A percentile compares a stretch with the other conserved stretches of the same genome.
These are phyloP conservation scores for Aspergillus aculeatus DNA, from an alignment of 2,329 filamentous ascomycete species.

Conservation along the genomic window DNA sequence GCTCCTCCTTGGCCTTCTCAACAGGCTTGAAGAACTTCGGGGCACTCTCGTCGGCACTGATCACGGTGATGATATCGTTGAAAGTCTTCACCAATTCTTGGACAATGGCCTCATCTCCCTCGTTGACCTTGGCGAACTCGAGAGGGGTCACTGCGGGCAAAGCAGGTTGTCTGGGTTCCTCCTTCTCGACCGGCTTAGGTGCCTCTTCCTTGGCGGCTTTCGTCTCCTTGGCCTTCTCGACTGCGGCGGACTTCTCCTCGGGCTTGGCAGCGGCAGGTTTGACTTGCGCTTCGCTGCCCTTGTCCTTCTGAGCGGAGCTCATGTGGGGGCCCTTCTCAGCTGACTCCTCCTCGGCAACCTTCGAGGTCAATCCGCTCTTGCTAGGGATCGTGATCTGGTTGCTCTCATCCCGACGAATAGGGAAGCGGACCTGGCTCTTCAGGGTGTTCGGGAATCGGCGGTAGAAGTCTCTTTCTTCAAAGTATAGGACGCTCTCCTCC, in stretches of 20 bases:
- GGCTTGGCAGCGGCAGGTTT: constrained; percentile 29
- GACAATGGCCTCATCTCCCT: constrained; percentile 80
- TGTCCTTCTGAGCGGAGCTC: constrained; percentile 38
- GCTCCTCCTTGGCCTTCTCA: constrained; percentile 78
- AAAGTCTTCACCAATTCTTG: constrained; percentile 93
- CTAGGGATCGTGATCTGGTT: constrained; percentile 78
- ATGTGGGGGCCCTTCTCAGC: constrained; percentile 56
- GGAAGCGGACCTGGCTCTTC: constrained; percentile 46
- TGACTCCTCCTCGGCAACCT: constrained; percentile 63
- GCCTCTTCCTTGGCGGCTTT: constrained; percentile 28
- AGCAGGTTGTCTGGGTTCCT: constrained; percentile 40
- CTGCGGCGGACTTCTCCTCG: constrained; percentile 29
- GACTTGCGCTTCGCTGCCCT: constrained; percentile 26
- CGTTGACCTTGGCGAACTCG: constrained; percentile 71
- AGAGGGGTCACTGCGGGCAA: constrained; percentile 63
- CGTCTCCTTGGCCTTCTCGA: constrained; percentile 33
- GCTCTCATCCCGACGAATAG: constrained; percentile 52
- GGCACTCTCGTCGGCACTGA: constrained; percentile 81
- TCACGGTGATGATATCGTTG: constrained; percentile 90
- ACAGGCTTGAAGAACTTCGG: constrained; percentile 76
- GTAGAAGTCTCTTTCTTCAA: constrained; percentile 92
- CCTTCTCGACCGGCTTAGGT: constrained; percentile 27
- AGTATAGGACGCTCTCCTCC: constrained; percentile 89
- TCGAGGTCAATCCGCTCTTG: constrained; percentile 81
- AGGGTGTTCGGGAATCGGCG: constrained; percentile 70